Conservation (phyloP, 495 filamentous ascomycete species). For the Penicillium daleae region DNA sequence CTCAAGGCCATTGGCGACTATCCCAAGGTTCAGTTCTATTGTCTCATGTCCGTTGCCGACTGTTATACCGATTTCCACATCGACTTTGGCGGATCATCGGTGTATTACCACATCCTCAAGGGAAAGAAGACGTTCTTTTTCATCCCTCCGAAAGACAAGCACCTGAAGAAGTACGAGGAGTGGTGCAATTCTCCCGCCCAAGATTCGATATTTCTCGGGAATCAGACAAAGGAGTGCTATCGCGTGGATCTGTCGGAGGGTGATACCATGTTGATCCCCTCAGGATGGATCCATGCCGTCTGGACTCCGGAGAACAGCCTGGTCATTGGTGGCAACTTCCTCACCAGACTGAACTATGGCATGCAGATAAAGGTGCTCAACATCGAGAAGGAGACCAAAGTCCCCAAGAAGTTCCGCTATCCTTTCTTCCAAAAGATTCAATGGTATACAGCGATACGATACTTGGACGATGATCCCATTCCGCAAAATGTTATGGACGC, state of each 20-base stretch:
- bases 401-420: constrained; percentile 70
- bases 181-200: constrained; percentile 78
- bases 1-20: constrained; percentile 59
- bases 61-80: constrained; percentile 83
- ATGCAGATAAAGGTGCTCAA: constrained; percentile 74
- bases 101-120: constrained; percentile 78
- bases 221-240: constrained; percentile 74
- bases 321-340: constrained; percentile 78
- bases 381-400: constrained; percentile 74
- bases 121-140: constrained; percentile 81
- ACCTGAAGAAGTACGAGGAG: constrained; percentile 77
- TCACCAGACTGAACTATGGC: constrained; percentile 69
- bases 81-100: constrained; percentile 78
- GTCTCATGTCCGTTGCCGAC: constrained; percentile 78
- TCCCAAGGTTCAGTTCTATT: constrained; percentile 72
- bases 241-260: constrained; percentile 72
- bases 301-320: constrained; percentile 78
- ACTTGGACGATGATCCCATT: constrained; percentile 68
- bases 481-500: constrained; percentile 59
- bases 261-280: constrained; percentile 79
- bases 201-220: constrained; percentile 67
- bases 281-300: constrained; percentile 81
- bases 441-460: constrained; percentile 71
- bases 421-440: constrained; percentile 76
- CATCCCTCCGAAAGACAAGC: constrained; percentile 73